Evolutionary conservation across 148 eudicot species (phyloP).

Genomic region (Gaultheria prostrata): DNA sequence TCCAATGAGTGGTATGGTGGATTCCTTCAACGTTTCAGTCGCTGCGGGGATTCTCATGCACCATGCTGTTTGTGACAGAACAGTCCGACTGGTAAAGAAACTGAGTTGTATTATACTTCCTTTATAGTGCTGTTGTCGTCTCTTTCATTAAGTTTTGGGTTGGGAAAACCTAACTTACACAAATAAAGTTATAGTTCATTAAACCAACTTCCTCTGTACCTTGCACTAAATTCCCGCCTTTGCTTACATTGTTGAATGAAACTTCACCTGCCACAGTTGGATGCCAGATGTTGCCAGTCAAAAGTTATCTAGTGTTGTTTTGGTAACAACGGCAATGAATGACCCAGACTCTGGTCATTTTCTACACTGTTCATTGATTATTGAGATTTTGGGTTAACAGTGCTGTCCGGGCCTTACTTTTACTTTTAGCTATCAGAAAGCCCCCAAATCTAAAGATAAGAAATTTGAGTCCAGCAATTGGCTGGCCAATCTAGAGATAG

Average conservation of each 20-base stretch:
- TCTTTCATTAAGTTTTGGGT: neutral
- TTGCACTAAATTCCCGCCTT: neutral
- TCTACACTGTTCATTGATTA: neutral
- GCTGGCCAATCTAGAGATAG: neutral
- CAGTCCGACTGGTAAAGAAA: slow-evolving; percentile 61
- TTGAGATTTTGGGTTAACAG: neutral
- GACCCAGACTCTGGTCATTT: neutral
- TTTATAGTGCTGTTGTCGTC: neutral
- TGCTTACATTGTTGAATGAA: neutral
- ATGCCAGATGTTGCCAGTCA: neutral
- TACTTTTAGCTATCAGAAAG: neutral
- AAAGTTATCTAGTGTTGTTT: neutral
- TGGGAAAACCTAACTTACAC: neutral
- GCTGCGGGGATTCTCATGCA: slow-evolving; percentile 98
- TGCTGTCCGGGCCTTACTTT: neutral
- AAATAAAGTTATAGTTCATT: neutral
- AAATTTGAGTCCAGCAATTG: neutral
- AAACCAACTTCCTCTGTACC: neutral
- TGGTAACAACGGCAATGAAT: neutral
- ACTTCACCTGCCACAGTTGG: neutral
- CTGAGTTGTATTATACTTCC: neutral
- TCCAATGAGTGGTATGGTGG: slow-evolving; percentile 99
- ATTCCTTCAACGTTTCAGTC: slow-evolving; percentile 93
- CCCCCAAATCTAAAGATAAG: neutral
- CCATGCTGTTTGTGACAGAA: slow-evolving; percentile 91